These are phyloP conservation scores for Pseudocercospora crystallina DNA, from an alignment of 2,329 filamentous ascomycete genomes.

Conservation along the genomic window DNA sequence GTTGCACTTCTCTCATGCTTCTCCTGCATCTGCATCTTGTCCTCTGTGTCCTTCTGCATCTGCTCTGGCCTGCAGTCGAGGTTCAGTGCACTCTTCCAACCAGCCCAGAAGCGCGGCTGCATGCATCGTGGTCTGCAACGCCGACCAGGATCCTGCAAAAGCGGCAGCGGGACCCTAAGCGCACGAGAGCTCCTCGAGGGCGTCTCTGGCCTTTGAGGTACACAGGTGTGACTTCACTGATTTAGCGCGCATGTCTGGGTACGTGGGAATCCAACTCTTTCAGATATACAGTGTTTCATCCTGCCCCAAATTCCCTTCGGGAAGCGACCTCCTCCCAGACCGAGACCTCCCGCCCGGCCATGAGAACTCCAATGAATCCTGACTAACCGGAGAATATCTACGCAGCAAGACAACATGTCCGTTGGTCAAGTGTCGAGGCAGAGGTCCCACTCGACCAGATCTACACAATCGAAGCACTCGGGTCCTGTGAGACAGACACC, in stretches of 20 bases:
- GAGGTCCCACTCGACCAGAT: slow-evolving; percentile 35
- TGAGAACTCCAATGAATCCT: slow-evolving; percentile 16
- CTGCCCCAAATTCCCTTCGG: slow-evolving; percentile 23
- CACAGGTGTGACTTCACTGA: slow-evolving; percentile 28
- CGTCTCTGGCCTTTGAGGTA: slow-evolving; percentile 17
- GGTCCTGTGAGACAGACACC: slow-evolving; percentile 31
- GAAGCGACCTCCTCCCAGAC: slow-evolving; percentile 24
- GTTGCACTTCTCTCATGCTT: slow-evolving; percentile 16
- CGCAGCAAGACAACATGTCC: slow-evolving; percentile 42
- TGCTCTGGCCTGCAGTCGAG: slow-evolving; percentile 25
- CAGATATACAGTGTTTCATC: slow-evolving; percentile 27
- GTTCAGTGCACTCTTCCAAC: slow-evolving; percentile 1
- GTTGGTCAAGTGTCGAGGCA: slow-evolving; percentile 41
- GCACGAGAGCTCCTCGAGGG: slow-evolving; percentile 29
- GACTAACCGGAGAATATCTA: slow-evolving; percentile 24
- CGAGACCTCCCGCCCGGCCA: slow-evolving; percentile 24
- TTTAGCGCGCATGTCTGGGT: slow-evolving; percentile 37
- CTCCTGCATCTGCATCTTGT: slow-evolving; percentile 14
- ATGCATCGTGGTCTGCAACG: slow-evolving; percentile 38
- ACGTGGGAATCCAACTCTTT: slow-evolving; percentile 26
- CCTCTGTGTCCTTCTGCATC: slow-evolving; percentile 20
- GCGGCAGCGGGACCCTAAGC: slow-evolving; percentile 26
- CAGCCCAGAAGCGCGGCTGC: slow-evolving; percentile 38
- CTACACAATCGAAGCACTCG: slow-evolving; percentile 10
- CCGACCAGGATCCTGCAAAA: slow-evolving; percentile 20